These are phyloP conservation scores for Inga leiocalycina DNA, from an alignment of 306 rosid genomes.

Conservation along the genomic window DNA sequence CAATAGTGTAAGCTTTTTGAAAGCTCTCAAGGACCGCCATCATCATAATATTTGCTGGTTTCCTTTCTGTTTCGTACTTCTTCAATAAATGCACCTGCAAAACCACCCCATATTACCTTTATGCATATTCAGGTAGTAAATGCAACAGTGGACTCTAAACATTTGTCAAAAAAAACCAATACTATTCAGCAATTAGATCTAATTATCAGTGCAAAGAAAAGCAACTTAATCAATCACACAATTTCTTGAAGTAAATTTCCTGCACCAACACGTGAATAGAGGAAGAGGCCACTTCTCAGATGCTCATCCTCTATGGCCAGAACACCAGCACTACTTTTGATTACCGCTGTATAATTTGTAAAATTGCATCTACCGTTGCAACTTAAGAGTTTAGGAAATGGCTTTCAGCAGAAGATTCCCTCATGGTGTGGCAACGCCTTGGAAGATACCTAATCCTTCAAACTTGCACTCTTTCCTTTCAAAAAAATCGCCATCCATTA, in stretches of 20 bases:
- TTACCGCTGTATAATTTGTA: neutral
- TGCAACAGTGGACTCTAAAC: neutral
- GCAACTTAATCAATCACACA: neutral
- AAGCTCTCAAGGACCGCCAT: conserved; percentile 88
- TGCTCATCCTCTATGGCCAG: neutral
- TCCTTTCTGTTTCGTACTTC: conserved; percentile 85
- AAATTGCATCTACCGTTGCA: neutral
- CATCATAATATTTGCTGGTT: conserved; percentile 66
- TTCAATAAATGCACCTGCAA: conserved; percentile 69
- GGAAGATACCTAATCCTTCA: neutral
- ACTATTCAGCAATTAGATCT: neutral
- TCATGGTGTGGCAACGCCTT: neutral
- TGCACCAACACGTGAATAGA: too few species aligned
- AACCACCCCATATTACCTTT: conserved; percentile 1
- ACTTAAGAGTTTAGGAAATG: neutral
- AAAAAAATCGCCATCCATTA: neutral
- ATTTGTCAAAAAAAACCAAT: neutral
- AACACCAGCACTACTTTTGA: neutral
- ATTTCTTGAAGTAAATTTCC: neutral
- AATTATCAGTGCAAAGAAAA: neutral
- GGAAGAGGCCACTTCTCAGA: neutral
- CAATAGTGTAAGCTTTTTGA: conserved; percentile 85
- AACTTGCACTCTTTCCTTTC: conserved; percentile 1
- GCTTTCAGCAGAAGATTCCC: neutral
- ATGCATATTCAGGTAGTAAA: neutral